Percentiles rank a stretch among this genome's conserved stretches.
These are phyloP conservation scores for Penicillium mononematosum DNA, from an alignment of 495 filamentous ascomycete species.

Conservation along the genomic window DNA sequence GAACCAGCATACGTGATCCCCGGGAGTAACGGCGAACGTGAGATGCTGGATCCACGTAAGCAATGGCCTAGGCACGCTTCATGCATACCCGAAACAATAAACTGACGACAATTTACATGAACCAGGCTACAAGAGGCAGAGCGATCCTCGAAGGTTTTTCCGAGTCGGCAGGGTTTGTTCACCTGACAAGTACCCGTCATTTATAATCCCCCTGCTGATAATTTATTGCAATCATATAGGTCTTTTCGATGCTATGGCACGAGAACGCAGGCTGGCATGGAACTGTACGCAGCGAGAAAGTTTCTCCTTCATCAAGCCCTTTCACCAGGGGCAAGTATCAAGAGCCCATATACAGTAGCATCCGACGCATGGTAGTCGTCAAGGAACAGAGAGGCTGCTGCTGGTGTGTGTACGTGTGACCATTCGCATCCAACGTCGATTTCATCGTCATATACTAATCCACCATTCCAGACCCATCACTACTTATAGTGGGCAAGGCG, in stretches of 20 bases:
- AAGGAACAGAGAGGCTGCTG: slow-evolving; percentile 24
- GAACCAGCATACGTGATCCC: slow-evolving; percentile 9
- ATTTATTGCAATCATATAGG: slow-evolving; percentile 11
- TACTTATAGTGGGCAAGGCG: slow-evolving; percentile 37
- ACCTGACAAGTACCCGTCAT: background rate
- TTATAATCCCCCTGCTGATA: too few species aligned
- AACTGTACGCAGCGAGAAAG: slow-evolving; percentile 15
- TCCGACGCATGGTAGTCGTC: slow-evolving; percentile 38
- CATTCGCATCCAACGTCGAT: background rate
- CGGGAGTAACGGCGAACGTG: slow-evolving; percentile 1
- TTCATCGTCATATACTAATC: background rate
- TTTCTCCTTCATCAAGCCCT: background rate
- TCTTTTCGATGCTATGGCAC: slow-evolving; percentile 37
- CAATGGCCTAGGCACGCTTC: background rate
- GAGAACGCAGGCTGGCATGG: slow-evolving; percentile 24
- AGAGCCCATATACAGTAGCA: slow-evolving; percentile 28
- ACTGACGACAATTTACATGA: slow-evolving; percentile 2
- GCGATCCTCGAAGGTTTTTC: slow-evolving; percentile 20
- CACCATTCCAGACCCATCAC: slow-evolving; percentile 29
- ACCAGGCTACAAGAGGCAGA: slow-evolving; percentile 21
- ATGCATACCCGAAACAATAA: background rate
- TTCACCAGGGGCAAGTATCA: slow-evolving; percentile 22
- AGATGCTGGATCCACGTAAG: slow-evolving; percentile 19
- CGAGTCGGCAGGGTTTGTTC: slow-evolving; percentile 24
- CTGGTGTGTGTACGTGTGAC: slow-evolving; percentile 33